phyloP scores from a whole-genome alignment of 2,329 filamentous ascomycete genomes.

The Scolecobasidium constrictum region DNA sequence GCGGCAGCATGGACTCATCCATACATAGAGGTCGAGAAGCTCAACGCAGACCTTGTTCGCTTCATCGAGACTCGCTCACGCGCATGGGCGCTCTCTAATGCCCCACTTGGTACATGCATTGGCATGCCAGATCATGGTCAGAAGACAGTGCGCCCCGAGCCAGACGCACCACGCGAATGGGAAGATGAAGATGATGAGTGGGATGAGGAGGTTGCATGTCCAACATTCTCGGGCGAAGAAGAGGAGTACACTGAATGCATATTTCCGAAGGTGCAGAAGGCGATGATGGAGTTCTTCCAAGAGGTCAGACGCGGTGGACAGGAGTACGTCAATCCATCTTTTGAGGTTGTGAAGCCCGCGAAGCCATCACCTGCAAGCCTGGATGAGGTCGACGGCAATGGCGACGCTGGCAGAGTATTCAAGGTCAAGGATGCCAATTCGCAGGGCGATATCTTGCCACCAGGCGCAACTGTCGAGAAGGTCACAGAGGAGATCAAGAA shows the following conservation, averaged over 20 bases:
- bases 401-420: too few relatives aligned
- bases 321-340: constrained; percentile 22
- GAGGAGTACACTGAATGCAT: constrained; percentile 48
- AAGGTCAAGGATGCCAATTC: too few relatives aligned
- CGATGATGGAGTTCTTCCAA: constrained; percentile 52
- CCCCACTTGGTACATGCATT: constrained; percentile 15
- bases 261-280: constrained; percentile 43
- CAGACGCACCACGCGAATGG: background rate
- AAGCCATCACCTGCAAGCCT: background rate
- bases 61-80: constrained; percentile 23
- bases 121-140: constrained; percentile 15
- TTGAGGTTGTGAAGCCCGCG: constrained; percentile 10
- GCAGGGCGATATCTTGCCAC: too few relatives aligned
- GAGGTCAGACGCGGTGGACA: constrained; percentile 38
- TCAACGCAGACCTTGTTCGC: constrained; percentile 15
- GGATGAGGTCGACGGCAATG: constrained; percentile 3
- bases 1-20: constrained; percentile 23
- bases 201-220: constrained; percentile 34
- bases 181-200: constrained; percentile 13
- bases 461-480: too few relatives aligned
- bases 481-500: too few relatives aligned
- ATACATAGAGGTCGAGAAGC: constrained; percentile 11
- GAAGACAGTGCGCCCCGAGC: background rate
- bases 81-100: constrained; percentile 19
- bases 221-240: constrained; percentile 60